phyloP scores from a whole-genome alignment of 2,329 filamentous ascomycete species.

The Verticillium dahliae region DNA sequence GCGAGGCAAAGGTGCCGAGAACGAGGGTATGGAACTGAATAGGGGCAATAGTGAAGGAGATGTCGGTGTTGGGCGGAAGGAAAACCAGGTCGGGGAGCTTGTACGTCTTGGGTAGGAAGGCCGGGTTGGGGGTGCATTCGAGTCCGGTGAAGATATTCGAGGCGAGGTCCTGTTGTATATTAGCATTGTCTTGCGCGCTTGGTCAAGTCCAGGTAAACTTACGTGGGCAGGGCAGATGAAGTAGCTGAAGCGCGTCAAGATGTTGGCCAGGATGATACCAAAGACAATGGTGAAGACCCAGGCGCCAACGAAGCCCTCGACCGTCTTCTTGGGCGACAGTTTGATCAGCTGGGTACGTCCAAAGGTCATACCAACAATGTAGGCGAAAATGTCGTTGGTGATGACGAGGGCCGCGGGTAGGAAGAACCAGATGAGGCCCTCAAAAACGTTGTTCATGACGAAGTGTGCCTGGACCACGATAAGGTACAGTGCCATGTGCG shows the following conservation, averaged over 20 bases:
- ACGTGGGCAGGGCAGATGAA: constrained; percentile 96
- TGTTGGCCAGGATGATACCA: constrained; percentile 71
- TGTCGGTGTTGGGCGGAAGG: constrained; percentile 48
- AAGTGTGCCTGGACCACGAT: constrained; percentile 98
- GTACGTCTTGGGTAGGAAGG: constrained; percentile 76
- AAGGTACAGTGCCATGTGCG: constrained; percentile 96
- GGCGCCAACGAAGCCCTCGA: constrained; percentile 92
- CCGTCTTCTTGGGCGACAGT: constrained; percentile 97
- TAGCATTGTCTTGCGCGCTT: background rate
- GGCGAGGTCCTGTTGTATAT: constrained; percentile 61
- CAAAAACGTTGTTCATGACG: constrained; percentile 99
- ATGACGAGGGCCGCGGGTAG: constrained; percentile 90
- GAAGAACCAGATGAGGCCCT: constrained; percentile 99
- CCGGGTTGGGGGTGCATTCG: constrained; percentile 83
- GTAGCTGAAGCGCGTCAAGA: constrained; percentile 88
- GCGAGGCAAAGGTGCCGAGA: constrained; percentile 87
- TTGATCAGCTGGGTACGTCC: constrained; percentile 96
- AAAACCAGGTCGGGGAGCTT: constrained; percentile 67
- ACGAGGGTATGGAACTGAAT: constrained; percentile 91
- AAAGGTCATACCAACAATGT: constrained; percentile 95
- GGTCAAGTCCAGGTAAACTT: constrained; percentile 19
- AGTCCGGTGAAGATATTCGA: constrained; percentile 89
- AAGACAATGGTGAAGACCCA: constrained; percentile 94
- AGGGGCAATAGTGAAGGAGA: constrained; percentile 70
- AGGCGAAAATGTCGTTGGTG: constrained; percentile 97